Evolutionary conservation across 2,329 filamentous ascomycete genomes (phyloP).

Genomic region (Seiridium unicorne): DNA sequence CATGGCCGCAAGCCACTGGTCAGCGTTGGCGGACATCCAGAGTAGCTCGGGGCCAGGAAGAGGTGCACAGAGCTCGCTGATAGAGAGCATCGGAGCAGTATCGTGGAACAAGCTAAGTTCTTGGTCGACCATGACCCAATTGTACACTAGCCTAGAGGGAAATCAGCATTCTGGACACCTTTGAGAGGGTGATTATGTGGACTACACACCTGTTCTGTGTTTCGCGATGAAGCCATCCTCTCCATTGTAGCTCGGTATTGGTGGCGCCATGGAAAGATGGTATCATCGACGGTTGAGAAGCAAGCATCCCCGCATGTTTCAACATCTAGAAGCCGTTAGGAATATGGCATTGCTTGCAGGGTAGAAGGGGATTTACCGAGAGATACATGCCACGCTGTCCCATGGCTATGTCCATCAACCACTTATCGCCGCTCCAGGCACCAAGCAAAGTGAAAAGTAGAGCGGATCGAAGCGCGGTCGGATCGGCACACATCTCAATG

Average conservation of each 20-base stretch:
- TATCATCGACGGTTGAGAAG: constrained; percentile 45
- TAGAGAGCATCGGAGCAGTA: constrained; percentile 58
- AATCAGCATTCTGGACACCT: constrained; percentile 3
- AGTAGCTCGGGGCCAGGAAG: constrained; percentile 61
- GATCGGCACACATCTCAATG: constrained; percentile 65
- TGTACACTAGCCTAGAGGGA: constrained; percentile 59
- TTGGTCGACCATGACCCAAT: constrained; percentile 73
- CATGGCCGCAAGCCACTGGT: constrained; percentile 59
- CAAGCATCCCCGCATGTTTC: constrained; percentile 66
- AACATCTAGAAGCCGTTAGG: constrained; percentile 51
- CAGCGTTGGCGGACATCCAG: constrained; percentile 59
- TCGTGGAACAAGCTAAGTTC: constrained; percentile 69
- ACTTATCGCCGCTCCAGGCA: constrained; percentile 74
- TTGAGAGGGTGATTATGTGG: no score
- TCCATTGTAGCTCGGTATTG: constrained; percentile 54
- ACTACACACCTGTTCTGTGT: constrained; percentile 55
- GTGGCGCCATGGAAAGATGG: constrained; percentile 40
- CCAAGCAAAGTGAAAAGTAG: constrained; percentile 67
- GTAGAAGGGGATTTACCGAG: constrained; percentile 40
- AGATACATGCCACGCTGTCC: constrained; percentile 73
- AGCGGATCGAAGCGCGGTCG: constrained; percentile 62
- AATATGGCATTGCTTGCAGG: neutral
- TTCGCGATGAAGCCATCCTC: constrained; percentile 64
- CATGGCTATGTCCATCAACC: constrained; percentile 77
- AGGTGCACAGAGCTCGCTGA: constrained; percentile 63